These are phyloP conservation scores for Geotrichum macrosporum DNA, from an alignment of 1,139 yeast species.

Conservation along the genomic window DNA sequence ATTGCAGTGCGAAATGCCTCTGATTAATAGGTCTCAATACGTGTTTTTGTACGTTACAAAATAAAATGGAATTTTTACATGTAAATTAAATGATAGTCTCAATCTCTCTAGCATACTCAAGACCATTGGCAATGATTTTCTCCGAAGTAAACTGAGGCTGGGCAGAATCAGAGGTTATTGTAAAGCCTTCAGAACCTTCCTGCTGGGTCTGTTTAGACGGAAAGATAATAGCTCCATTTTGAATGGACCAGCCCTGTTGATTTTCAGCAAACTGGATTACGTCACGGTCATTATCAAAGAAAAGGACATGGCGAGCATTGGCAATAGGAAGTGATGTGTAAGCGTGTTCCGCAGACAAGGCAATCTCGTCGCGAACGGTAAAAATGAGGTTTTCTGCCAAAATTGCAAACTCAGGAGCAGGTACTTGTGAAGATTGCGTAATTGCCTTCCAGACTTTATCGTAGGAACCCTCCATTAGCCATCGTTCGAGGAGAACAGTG, in stretches of 20 bases:
- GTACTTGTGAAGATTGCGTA: conserved; percentile 45
- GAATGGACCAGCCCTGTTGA: conserved; percentile 53
- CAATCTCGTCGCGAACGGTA: conserved; percentile 81
- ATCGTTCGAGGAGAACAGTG: conserved; percentile 84
- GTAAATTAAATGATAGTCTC: conserved; percentile 65
- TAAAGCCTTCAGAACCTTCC: conserved; percentile 1
- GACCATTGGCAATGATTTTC: conserved; percentile 55
- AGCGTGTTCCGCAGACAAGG: conserved; percentile 78
- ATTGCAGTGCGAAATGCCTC: conserved; percentile 20
- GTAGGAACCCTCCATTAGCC: conserved; percentile 95
- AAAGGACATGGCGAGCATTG: conserved; percentile 77
- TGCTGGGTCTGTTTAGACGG: conserved; percentile 31
- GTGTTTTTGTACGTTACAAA: no score
- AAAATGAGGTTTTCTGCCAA: conserved; percentile 52
- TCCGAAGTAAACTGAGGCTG: conserved; percentile 37
- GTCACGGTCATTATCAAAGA: conserved; percentile 64
- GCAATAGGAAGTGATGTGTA: conserved; percentile 71
- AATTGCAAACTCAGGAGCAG: conserved; percentile 44
- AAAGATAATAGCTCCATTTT: conserved; percentile 59
- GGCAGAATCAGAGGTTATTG: conserved; percentile 21
- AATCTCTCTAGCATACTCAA: conserved; percentile 78
- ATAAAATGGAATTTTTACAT: no score
- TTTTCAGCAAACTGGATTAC: conserved; percentile 58
- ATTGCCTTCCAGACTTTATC: conserved; percentile 85
- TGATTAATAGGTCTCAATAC: background rate